Evolutionary conservation across 139 green algal genomes (phyloP).

Genomic region (Coelastrella sp.): DNA sequence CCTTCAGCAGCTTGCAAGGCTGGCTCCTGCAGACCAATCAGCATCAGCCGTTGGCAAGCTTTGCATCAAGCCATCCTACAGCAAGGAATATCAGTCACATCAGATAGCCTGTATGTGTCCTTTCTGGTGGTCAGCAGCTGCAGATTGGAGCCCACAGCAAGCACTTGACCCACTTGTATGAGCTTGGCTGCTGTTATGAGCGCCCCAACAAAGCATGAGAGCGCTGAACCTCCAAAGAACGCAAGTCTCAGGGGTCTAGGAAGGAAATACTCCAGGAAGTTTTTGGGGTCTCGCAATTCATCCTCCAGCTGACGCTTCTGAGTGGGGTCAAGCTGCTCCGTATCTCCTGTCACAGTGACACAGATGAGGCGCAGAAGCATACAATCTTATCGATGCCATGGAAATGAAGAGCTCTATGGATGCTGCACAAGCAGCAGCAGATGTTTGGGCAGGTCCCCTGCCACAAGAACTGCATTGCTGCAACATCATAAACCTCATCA

Average conservation of each 20-base stretch:
- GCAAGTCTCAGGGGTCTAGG: slow-evolving; percentile 56
- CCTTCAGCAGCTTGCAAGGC: slow-evolving; percentile 35
- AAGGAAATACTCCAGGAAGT: slow-evolving; percentile 71
- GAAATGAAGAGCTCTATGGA: neutral
- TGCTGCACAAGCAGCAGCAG: neutral
- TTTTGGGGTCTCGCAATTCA: slow-evolving; percentile 71
- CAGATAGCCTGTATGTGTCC: too few relatives aligned
- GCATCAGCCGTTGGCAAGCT: neutral
- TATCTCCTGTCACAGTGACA: too few relatives aligned
- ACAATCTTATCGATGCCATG: too few relatives aligned
- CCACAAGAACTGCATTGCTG: too few relatives aligned
- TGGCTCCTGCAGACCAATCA: neutral
- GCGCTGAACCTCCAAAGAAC: slow-evolving; percentile 53
- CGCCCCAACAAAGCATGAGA: slow-evolving; percentile 57
- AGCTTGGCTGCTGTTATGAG: slow-evolving; percentile 48
- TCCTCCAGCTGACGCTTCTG: slow-evolving; percentile 58
- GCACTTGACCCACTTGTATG: slow-evolving; percentile 39
- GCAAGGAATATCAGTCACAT: too few relatives aligned
- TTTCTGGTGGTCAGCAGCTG: neutral
- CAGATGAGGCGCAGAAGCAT: too few relatives aligned
- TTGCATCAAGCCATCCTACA: too few relatives aligned
- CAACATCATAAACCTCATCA: too few relatives aligned
- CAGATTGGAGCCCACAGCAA: neutral
- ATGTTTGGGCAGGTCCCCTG: neutral
- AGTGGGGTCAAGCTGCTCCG: slow-evolving; percentile 5